Conservation (phyloP, 345 rosid species). For the Euclidium syriacum region DNA sequence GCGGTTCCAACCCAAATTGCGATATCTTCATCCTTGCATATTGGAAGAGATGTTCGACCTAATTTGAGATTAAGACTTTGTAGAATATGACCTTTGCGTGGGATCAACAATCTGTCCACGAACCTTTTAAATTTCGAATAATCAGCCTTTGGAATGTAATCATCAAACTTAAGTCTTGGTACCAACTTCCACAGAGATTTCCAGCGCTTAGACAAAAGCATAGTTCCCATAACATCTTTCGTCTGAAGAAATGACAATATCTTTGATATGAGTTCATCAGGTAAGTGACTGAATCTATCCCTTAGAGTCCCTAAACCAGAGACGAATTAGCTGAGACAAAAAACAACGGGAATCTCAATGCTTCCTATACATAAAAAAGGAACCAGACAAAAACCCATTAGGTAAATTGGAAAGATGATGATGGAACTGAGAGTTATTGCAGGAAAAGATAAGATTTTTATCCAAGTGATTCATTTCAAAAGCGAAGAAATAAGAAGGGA, state of each 20-base stretch:
- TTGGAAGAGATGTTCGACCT: too few relatives aligned
- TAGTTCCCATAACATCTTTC: constrained; percentile 1
- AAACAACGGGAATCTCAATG: too few relatives aligned
- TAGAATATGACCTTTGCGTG: not conserved
- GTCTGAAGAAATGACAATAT: not conserved
- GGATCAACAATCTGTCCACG: constrained; percentile 5
- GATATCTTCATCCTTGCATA: not conserved
- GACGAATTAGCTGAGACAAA: too few relatives aligned
- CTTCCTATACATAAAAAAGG: too few relatives aligned
- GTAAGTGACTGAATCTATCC: constrained; percentile 9
- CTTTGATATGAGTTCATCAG: not conserved
- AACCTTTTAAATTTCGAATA: not conserved
- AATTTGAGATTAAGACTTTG: not conserved
- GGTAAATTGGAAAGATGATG: too few relatives aligned
- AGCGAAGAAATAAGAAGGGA: too few relatives aligned
- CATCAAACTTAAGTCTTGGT: constrained; percentile 12
- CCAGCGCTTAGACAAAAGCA: constrained; percentile 12
- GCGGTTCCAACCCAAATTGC: not conserved
- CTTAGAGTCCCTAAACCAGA: not conserved
- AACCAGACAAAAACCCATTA: too few relatives aligned
- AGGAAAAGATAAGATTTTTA: too few relatives aligned
- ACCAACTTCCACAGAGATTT: not conserved
- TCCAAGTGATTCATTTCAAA: too few relatives aligned
- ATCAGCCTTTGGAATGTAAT: not conserved
- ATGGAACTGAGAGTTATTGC: too few relatives aligned